Evolutionary conservation across 139 green algal genomes (phyloP), one percentile per base, ranked within the genome.

Genomic region (Tetraselmis striata): DNA sequence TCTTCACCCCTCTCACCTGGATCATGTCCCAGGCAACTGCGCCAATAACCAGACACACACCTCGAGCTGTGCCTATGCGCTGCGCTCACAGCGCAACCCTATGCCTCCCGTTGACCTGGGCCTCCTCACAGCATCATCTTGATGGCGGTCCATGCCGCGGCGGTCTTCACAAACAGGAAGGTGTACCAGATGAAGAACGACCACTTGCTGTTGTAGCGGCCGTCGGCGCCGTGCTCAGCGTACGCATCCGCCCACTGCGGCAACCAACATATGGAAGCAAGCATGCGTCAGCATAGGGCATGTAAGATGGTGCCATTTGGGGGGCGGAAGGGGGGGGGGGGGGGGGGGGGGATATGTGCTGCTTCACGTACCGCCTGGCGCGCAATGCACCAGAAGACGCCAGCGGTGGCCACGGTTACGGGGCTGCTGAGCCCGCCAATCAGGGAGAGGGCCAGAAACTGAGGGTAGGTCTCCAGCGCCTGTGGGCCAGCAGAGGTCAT

Each of bases 401-500:
- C 45, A 18, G 45, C 45, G 45, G 18, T 25, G 18, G 45, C 45
- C 5, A 67, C 45, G 18, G 45, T 25, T 18, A 67, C 45, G 11
- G 45, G 45, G 45, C 45, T 67, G 45, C 29, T 22, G 29, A 79
- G 76, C 11, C 76, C 76, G 5, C 29, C 76, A 31, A 79, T 31
- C 76, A 79, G 29, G 76, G 29, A 45, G 29, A 5, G 18, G 11
- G 29, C 76, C 29, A 79, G 76, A 18, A 79, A 79, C 29, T 31
- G 29, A 79, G 76, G 76, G 29, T 79, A 79, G 29, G 76, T 79
- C 29, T 79, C 76, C 11, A 79, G 29, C 5, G 76, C 76, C 45
- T 67, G 45, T 18, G 18, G 5, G 18, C 18, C 45, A 67, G 45
- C 45, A 5, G 11, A 67, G 5, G 45, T 67, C 45, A 67, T 18